phyloP scores from a whole-genome alignment of 2,329 filamentous ascomycete species.

The Onygenales sp. region DNA sequence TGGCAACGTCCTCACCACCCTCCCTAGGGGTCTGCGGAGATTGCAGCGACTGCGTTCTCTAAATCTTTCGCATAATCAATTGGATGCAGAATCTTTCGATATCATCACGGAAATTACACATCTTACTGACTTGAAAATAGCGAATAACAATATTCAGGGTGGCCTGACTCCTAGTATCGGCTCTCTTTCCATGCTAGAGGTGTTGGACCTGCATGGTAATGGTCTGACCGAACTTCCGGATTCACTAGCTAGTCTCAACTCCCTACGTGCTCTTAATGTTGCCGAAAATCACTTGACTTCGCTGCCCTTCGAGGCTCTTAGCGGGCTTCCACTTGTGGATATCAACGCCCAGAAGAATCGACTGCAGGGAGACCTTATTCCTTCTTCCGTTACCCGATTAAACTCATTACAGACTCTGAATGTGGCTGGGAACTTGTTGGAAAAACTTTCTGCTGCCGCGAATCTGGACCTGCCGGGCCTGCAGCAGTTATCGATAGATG shows the following conservation, averaged over 20 bases:
- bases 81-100: conserved; percentile 62
- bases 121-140: conserved; percentile 71
- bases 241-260: conserved; percentile 55
- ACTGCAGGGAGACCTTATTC: conserved; percentile 62
- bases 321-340: conserved; percentile 61
- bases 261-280: conserved; percentile 67
- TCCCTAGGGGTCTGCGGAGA: conserved; percentile 68
- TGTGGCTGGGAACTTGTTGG: conserved; percentile 66
- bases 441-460: conserved; percentile 38
- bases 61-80: conserved; percentile 76
- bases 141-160: conserved; percentile 65
- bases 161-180: conserved; percentile 55
- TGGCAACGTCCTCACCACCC: conserved; percentile 62
- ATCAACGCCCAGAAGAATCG: conserved; percentile 69
- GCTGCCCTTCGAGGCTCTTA: conserved; percentile 61
- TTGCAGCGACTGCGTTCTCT: conserved; percentile 67
- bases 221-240: conserved; percentile 61
- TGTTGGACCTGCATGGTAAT: conserved; percentile 74
- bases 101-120: conserved; percentile 63
- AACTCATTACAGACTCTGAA: conserved; percentile 65
- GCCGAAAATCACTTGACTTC: conserved; percentile 66
- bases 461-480: conserved; percentile 59
- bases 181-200: conserved; percentile 60
- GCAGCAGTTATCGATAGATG: conserved; percentile 64
- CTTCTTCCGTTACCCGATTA: conserved; percentile 48